Evolutionary conservation across 306 rosid genomes (phyloP), one percentile per base, ranked within the genome.

Genomic region (Alnus glutinosa): DNA sequence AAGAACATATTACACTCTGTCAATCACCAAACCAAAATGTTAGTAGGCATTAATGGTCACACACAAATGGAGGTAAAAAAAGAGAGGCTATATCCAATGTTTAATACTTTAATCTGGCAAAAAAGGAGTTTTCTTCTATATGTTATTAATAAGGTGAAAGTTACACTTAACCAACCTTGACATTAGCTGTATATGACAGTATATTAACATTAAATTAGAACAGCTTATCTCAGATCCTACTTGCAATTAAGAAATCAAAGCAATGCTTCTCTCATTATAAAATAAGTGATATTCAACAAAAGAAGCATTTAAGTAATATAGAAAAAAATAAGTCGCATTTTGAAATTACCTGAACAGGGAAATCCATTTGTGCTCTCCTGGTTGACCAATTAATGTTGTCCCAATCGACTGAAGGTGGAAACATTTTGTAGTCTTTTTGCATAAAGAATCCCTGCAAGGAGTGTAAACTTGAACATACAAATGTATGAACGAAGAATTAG

Each of bases 401-500:
- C 98, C 98, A 95, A 89, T 92, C 80, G 70, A 95, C 97, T 1
- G 96, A 83, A 73, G 98, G 98, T 49, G 98, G 98, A 86, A 95
- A 92, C 97, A 95, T 92, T 89, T 95, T 95, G 90, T 95, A 95
- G 90, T 95, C 98, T 69, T 84, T 92, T 88, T 95, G 98, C 98
- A 92, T 92, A 83, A 95, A 95, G 92, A 95, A 95, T 52, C 98
- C 98, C 98, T 95, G 79, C 78, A 79, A 51, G 58, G 68, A 75
- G 80, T 70, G 75, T 7, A 77, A 44, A 59, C 32, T 52, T 5
- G 2, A 55, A 55, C 12, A 82, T 75, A 71, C 64, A 83, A 69
- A 64, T 76, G 23, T 42, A 70, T 19, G n/a, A 30, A 83, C 39
- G 18, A 55, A 57, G n/a, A 63, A 32, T 10, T 55, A 74, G 81